Evolutionary conservation across 495 filamentous ascomycete genomes (phyloP).

Genomic region (Trichoderma gamsii): DNA sequence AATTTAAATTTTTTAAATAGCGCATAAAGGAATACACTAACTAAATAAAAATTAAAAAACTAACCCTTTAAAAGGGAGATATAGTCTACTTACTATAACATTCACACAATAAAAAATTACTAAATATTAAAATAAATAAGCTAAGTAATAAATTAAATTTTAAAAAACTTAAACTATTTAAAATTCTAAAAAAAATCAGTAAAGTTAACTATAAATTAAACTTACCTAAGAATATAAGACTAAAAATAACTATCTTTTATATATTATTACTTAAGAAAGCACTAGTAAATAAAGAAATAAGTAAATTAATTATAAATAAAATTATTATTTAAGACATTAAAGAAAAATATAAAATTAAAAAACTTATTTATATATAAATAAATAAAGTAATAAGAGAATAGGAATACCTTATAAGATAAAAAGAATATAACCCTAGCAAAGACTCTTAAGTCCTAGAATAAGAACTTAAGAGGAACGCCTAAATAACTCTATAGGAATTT

Average conservation of each 20-base stretch:
- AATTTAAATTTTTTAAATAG: too few relatives aligned
- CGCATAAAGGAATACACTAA: too few relatives aligned
- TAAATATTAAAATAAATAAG: slow-evolving; percentile 31
- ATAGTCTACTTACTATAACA: slow-evolving; percentile 19
- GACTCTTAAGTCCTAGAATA: too few relatives aligned
- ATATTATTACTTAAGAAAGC: slow-evolving; percentile 18
- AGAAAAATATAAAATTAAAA: slow-evolving; percentile 19
- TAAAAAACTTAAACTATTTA: slow-evolving; percentile 26
- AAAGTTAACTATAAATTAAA: slow-evolving; percentile 19
- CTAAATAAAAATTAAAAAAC: not conserved
- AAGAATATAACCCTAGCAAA: too few relatives aligned
- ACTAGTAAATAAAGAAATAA: slow-evolving; percentile 9
- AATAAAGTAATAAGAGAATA: not conserved
- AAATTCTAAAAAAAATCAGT: slow-evolving; percentile 17
- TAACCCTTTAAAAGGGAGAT: too few relatives aligned
- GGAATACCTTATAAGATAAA: too few relatives aligned
- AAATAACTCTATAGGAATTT: too few relatives aligned
- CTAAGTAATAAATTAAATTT: slow-evolving; percentile 29
- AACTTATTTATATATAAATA: slow-evolving; percentile 10
- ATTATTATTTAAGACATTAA: not conserved
- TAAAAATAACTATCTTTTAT: slow-evolving; percentile 15
- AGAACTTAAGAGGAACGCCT: too few relatives aligned
- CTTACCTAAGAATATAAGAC: slow-evolving; percentile 17
- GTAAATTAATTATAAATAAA: slow-evolving; percentile 16
- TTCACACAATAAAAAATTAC: slow-evolving; percentile 24